phyloP scores from a whole-genome alignment of 306 rosid species.

The Calophaca sinica region DNA sequence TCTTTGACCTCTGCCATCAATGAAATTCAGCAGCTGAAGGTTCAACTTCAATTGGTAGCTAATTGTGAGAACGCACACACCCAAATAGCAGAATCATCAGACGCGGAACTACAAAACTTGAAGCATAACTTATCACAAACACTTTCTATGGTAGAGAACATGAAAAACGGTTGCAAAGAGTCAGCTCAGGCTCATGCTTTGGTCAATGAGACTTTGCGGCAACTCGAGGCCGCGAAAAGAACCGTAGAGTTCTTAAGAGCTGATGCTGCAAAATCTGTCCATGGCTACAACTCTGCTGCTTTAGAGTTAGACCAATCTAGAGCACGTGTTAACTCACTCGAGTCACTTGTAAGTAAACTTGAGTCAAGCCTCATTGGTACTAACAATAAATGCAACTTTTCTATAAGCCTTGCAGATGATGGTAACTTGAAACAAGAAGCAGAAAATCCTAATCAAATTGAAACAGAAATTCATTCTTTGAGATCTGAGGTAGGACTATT shows the following conservation, averaged over 20 bases:
- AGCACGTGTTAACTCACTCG: constrained; percentile 57
- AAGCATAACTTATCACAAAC: constrained; percentile 68
- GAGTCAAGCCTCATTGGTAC: constrained; percentile 41
- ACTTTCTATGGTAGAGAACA: constrained; percentile 67
- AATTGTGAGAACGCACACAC: constrained; percentile 50
- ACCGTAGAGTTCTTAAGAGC: constrained; percentile 67
- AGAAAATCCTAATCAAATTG: constrained; percentile 44
- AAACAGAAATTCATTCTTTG: constrained; percentile 55
- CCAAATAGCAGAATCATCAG: too few relatives aligned
- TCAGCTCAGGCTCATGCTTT: constrained; percentile 68
- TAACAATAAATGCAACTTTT: constrained; percentile 12
- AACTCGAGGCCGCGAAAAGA: constrained; percentile 80
- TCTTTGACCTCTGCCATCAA: constrained; percentile 44
- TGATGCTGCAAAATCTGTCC: constrained; percentile 63
- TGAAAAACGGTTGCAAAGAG: constrained; percentile 64
- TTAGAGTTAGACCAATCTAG: constrained; percentile 69
- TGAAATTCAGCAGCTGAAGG: constrained; percentile 77
- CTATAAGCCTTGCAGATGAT: background rate
- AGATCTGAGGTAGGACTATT: constrained; percentile 63
- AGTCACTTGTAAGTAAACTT: constrained; percentile 64
- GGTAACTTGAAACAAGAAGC: constrained; percentile 39
- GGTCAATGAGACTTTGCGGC: constrained; percentile 71
- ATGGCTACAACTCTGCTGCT: constrained; percentile 55
- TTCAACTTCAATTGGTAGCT: constrained; percentile 67
- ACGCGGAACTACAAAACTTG: constrained; percentile 59